Base-by-base conservation (phyloP, 2,329 filamentous ascomycete species). In the Hypomyces rosellus region DNA sequence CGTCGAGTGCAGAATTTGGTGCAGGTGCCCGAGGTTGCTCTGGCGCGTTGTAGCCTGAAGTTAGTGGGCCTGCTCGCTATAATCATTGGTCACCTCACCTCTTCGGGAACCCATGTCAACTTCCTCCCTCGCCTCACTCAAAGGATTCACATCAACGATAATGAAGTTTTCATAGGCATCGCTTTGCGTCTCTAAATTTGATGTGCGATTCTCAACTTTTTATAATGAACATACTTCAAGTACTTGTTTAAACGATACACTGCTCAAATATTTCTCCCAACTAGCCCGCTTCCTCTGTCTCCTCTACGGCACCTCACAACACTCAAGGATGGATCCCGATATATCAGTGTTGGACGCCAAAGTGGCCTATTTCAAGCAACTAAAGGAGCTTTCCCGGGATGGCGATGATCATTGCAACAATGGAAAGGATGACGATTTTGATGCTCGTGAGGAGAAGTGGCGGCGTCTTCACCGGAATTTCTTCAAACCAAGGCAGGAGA, bases 341-440 rank as follows among this genome's bases (percentile, higher is more conserved):
- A 9, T 48, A 2, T 12, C 40, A 14, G 36, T 34, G 40, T 53
- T 73, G 6, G 57, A 65, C 45, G 71, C 74, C 34, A 80, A 80
- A 57, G 43, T 61, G 18, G 70, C 66, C 0, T 76, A 74, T 53
- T 80, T 78, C 54, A 55, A 65, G n/a, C 61, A 62, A n/a, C 60
- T 78, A 1, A 62, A 68, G 46, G 55, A 33, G 57, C 66, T 50
- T 57, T 44, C 40, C 7, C 36, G 34, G 12, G 15, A 18, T 5
- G 47, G 18, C 37, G 41, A 51, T 8, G 41, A 25, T 4, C 36
- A 44, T 15, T 34, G 36, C 34, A 34, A 9, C 18, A 48, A 46
- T 13, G 67, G 69, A 25, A 60, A 62, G 33, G 60, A 62, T 34
- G 65, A 66, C 18, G 61, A 61, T 25, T 58, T 67, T 15, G 57